Evolutionary conservation across 2,329 filamentous ascomycete species (phyloP).

Genomic region (Fusarium papillatum): DNA sequence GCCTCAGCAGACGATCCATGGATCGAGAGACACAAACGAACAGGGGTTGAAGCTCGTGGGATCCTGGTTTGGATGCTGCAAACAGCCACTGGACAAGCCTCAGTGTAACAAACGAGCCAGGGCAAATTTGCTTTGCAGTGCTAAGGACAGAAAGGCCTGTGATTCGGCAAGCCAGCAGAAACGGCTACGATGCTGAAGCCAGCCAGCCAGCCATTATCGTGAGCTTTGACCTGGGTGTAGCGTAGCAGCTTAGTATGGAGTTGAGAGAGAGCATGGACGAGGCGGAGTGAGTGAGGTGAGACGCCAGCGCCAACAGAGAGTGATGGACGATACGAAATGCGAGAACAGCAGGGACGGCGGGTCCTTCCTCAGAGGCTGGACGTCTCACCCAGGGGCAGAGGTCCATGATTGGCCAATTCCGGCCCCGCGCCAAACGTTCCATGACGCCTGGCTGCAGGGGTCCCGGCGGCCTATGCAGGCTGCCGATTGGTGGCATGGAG

Average conservation of each 20-base stretch:
- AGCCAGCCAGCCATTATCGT: constrained; percentile 17
- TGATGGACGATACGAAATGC: constrained; percentile 26
- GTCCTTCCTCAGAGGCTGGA: constrained; percentile 26
- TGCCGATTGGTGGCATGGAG: constrained; percentile 42
- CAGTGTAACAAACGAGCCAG: constrained; percentile 20
- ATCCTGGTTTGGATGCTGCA: constrained; percentile 21
- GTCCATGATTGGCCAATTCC: constrained; percentile 32
- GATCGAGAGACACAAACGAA: constrained; percentile 31
- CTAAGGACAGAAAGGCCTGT: constrained; percentile 1
- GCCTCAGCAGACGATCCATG: constrained; percentile 15
- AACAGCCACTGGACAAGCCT: constrained; percentile 30
- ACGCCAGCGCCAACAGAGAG: constrained; percentile 22
- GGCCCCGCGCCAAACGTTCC: constrained; percentile 35
- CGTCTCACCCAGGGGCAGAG: constrained; percentile 32
- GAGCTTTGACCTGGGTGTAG: constrained; percentile 24
- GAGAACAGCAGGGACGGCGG: constrained; percentile 32
- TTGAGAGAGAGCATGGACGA: constrained; percentile 13
- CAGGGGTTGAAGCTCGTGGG: constrained; percentile 35
- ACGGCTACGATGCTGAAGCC: not conserved
- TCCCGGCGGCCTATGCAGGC: constrained; percentile 20
- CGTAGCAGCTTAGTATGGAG: constrained; percentile 23
- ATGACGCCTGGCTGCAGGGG: constrained; percentile 37
- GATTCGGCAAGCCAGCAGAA: constrained; percentile 20
- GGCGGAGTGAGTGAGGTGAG: constrained; percentile 13
- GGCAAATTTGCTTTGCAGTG: constrained; percentile 18